These are phyloP conservation scores for Lepraria neglecta DNA, from an alignment of 495 filamentous ascomycete species.

Conservation along the genomic window DNA sequence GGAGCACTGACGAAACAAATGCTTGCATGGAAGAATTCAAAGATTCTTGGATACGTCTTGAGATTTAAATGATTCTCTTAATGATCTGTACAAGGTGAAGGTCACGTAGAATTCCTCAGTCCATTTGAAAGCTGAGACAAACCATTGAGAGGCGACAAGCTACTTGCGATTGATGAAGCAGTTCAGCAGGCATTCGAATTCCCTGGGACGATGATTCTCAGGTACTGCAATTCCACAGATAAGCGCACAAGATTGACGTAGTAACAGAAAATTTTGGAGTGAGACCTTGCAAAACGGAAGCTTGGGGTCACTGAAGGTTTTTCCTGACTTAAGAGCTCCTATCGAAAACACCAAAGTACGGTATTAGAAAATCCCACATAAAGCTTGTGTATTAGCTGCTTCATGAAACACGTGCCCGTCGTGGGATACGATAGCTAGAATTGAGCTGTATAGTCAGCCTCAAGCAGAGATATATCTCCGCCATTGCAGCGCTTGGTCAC, in stretches of 20 bases:
- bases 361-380: background rate
- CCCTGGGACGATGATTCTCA: background rate
- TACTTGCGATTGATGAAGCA: conserved; percentile 4
- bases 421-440: background rate
- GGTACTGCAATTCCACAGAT: background rate
- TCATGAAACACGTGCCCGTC: background rate
- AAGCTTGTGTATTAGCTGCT: background rate
- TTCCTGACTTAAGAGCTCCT: background rate
- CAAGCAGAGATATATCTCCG: background rate
- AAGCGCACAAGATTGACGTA: background rate
- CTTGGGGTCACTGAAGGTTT: background rate
- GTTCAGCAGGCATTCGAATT: background rate
- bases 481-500: conserved; percentile 9
- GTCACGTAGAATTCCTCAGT: background rate
- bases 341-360: background rate
- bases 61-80: background rate
- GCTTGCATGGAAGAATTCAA: background rate
- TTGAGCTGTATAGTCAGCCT: background rate
- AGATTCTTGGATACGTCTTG: background rate
- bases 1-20: background rate
- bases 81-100: background rate
- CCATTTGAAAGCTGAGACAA: background rate
- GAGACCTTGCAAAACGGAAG: background rate
- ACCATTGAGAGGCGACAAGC: background rate
- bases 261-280: background rate